Base-by-base conservation (phyloP, 495 filamentous ascomycete genomes). In the Neurospora africana region DNA sequence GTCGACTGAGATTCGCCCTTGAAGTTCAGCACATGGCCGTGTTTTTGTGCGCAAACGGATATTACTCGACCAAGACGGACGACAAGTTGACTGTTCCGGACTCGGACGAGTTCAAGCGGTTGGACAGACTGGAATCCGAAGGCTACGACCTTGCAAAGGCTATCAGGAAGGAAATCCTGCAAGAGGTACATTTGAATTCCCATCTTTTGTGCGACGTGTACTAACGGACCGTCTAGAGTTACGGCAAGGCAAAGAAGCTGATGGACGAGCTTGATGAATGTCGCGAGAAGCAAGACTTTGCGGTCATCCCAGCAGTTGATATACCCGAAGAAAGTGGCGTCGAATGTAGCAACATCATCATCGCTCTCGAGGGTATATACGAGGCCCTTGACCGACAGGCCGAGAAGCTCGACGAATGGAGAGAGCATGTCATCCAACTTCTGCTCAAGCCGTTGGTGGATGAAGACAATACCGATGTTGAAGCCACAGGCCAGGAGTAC, bases 401-500 rank as follows among this genome's bases (percentile, higher is more conserved):
- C 1, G 80, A 86, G 38, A 81, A 88, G 68, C 85, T 97, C 35
- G 85, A 90, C 19, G 83, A 91, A 71, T 97, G 91, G 92, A 86
- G 94, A 37, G 84, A 90, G 35, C 82, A 87, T 30, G 87, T 93
- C 73, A 84, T 91, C 39, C 83, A 91, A 68, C 85, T 95, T 23
- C 84, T 98, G 3, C 81, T 89, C 2, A 84, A 89, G 61, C 87
- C 92, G 0, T 84, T 99, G 8, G 91, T 99, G 30, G 95, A 98
- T 75, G 88, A 94, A 75, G 93, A 96, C 68, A 86, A 88, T 17
- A 82, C 85, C 9, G 27, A 65, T 33, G 23, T 65, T 19, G 92
- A 95, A 41, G 86, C 89, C 2, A 92, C 93, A 44, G 95, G 95
- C 40, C 88, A 97, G 30, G 95, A 98, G 78, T 96, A 95, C 73